These are phyloP conservation scores for Erysiphe neolycopersici DNA, from an alignment of 2,329 filamentous ascomycete species.

Conservation along the genomic window DNA sequence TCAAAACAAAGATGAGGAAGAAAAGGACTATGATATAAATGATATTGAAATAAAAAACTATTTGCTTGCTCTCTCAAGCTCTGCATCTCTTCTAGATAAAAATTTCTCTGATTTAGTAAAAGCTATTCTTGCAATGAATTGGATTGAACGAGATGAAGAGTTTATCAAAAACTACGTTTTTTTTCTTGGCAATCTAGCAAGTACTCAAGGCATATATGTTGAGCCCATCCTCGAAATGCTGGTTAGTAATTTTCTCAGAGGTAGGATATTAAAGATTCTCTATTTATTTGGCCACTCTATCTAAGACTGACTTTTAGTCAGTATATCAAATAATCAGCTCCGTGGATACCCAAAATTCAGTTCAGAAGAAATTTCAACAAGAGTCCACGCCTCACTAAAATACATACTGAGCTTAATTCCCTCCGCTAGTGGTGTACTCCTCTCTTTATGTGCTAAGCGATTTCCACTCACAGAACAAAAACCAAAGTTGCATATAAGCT, in stretches of 20 bases:
- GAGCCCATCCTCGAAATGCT: slow-evolving; percentile 52
- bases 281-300: slow-evolving; percentile 3
- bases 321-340: slow-evolving; percentile 12
- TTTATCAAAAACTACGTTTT: slow-evolving; percentile 42
- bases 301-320: slow-evolving; percentile 17
- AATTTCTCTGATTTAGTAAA: slow-evolving; percentile 31
- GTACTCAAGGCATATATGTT: slow-evolving; percentile 58
- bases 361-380: slow-evolving; percentile 34
- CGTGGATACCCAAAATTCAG: slow-evolving; percentile 28
- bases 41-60: slow-evolving; percentile 24
- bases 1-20: slow-evolving; percentile 5
- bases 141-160: slow-evolving; percentile 35
- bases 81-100: slow-evolving; percentile 30
- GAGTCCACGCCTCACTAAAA: slow-evolving; percentile 50
- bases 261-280: slow-evolving; percentile 13
- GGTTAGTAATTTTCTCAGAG: slow-evolving; percentile 44
- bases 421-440: slow-evolving; percentile 43
- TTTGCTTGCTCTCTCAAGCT: slow-evolving; percentile 33
- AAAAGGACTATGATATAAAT: slow-evolving; percentile 9
- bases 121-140: slow-evolving; percentile 31
- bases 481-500: slow-evolving; percentile 58
- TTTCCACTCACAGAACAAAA: slow-evolving; percentile 59
- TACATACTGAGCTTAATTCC: slow-evolving; percentile 62
- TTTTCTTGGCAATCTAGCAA: slow-evolving; percentile 47
- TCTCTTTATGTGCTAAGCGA: slow-evolving; percentile 34